Evolutionary conservation across 345 rosid genomes (phyloP).

Genomic region (Erucastrum elatum): DNA sequence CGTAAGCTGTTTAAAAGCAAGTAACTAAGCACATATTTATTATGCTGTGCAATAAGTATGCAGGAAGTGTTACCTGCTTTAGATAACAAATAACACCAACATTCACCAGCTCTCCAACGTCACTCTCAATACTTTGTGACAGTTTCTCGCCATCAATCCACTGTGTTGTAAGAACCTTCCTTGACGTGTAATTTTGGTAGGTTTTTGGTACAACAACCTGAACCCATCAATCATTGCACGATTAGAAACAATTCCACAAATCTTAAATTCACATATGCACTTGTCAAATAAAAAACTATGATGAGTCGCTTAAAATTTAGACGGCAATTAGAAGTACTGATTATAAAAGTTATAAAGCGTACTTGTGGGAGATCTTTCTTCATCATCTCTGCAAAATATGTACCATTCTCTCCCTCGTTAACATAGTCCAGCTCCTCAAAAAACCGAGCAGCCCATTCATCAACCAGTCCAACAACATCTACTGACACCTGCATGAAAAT

Average conservation of each 20-base stretch:
- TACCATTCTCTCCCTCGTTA: constrained; percentile 93
- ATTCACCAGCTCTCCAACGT: constrained; percentile 91
- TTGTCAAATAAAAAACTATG: constrained; percentile 14
- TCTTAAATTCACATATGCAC: constrained; percentile 4
- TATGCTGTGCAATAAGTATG: background rate
- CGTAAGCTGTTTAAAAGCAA: too few species aligned
- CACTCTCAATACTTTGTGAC: constrained; percentile 94
- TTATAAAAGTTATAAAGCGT: constrained; percentile 32
- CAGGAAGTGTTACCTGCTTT: constrained; percentile 65
- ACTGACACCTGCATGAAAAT: constrained; percentile 56
- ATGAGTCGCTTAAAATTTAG: constrained; percentile 7
- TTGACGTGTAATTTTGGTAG: constrained; percentile 72
- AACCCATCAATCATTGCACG: constrained; percentile 12
- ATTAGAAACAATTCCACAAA: constrained; percentile 7
- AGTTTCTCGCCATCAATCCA: constrained; percentile 95
- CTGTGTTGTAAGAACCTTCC: constrained; percentile 90
- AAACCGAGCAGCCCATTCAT: constrained; percentile 99
- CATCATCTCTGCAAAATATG: constrained; percentile 91
- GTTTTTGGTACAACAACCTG: constrained; percentile 93
- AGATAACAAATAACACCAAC: constrained; percentile 97
- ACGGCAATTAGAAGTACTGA: background rate
- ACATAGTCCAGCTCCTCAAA: constrained; percentile 97
- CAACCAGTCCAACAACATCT: constrained; percentile 95
- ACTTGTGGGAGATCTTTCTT: constrained; percentile 98
- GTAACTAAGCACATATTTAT: background rate